These are phyloP conservation scores for Trypanosoma rangeli DNA, from an alignment of 208 protist species.

Conservation along the genomic window DNA sequence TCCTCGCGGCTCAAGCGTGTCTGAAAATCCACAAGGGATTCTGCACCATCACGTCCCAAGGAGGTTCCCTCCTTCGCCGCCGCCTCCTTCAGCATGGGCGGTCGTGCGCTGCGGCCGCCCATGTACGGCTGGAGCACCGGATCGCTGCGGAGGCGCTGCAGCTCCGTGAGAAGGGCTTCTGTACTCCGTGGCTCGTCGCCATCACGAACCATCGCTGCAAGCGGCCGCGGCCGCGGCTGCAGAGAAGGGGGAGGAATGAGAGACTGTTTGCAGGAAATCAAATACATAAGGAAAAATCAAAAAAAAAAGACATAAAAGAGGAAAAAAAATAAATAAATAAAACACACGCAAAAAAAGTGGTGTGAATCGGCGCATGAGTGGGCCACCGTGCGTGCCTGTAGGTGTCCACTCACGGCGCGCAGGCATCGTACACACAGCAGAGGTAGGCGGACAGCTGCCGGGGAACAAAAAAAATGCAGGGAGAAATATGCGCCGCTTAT, in stretches of 20 bases:
- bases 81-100: not conserved
- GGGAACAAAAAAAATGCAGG: not conserved
- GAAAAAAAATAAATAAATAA: slow-evolving; percentile 9
- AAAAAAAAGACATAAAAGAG: slow-evolving; percentile 3
- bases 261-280: not conserved
- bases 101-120: not conserved
- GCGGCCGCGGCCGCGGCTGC: not conserved
- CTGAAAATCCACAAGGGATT: slow-evolving; percentile 3
- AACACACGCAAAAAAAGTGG: not conserved
- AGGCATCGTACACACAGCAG: not conserved
- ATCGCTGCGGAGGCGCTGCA: slow-evolving; percentile 6
- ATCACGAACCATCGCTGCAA: not conserved
- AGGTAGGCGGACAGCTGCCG: not conserved
- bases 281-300: not conserved
- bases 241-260: not conserved
- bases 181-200: not conserved
- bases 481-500: not conserved
- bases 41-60: not conserved
- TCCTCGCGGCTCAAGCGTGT: slow-evolving; percentile 8
- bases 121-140: slow-evolving; percentile 3
- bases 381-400: not conserved
- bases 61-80: not conserved
- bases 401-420: not conserved
- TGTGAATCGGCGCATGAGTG: not conserved
- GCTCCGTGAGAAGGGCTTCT: not conserved